These are phyloP conservation scores for Fusarium humuli DNA, from an alignment of 2,329 filamentous ascomycete species.

Conservation along the genomic window DNA sequence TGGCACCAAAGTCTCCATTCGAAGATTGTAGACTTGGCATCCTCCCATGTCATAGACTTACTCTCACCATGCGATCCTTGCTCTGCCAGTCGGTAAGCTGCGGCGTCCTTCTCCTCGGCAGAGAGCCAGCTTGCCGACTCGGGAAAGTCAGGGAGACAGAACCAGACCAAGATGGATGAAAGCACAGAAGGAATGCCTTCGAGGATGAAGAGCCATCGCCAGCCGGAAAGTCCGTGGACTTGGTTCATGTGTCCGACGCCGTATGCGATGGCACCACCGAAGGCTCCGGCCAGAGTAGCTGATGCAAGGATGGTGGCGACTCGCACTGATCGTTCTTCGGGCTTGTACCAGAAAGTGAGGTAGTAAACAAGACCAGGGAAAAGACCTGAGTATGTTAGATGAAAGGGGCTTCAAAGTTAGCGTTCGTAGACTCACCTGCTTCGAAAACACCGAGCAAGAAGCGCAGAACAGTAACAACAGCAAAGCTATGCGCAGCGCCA, in stretches of 20 bases:
- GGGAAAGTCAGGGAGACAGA: conserved; percentile 74
- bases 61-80: conserved; percentile 62
- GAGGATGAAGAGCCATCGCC: conserved; percentile 72
- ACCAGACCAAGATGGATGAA: conserved; percentile 70
- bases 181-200: conserved; percentile 73
- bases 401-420: rapidly evolving
- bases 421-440: conserved; percentile 31
- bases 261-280: conserved; percentile 76
- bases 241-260: conserved; percentile 76
- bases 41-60: conserved; percentile 69
- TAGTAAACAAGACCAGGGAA: conserved; percentile 45
- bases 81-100: conserved; percentile 51
- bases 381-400: conserved; percentile 52
- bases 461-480: conserved; percentile 45
- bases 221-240: conserved; percentile 68
- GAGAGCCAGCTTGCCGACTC: conserved; percentile 71
- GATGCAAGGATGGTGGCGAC: conserved; percentile 75
- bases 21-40: conserved; percentile 74
- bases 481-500: conserved; percentile 54
- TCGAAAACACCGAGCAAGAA: conserved; percentile 50
- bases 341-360: conserved; percentile 78
- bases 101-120: conserved; percentile 67
- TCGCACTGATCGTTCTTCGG: conserved; percentile 72
- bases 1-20: conserved; percentile 74
- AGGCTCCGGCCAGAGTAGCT: conserved; percentile 76